phyloP scores from a whole-genome alignment of 306 rosid species.

The Glycine tomentella region DNA sequence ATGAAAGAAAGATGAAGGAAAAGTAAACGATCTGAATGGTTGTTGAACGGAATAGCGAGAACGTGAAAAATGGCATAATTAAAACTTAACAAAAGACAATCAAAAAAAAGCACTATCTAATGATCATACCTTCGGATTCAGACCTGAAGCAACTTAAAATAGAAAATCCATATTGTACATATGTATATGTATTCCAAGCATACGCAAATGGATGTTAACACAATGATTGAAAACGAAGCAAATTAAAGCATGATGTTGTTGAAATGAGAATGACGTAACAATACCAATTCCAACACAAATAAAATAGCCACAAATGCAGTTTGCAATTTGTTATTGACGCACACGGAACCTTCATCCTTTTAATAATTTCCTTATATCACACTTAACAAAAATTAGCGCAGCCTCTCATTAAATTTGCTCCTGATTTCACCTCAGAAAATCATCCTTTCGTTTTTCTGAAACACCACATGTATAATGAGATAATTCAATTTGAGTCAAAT shows the following conservation, averaged over 20 bases:
- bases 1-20: background rate
- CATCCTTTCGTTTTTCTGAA: no score
- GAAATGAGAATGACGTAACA: conserved; percentile 38
- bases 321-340: background rate
- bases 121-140: background rate
- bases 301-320: background rate
- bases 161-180: background rate
- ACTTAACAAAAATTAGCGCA: background rate
- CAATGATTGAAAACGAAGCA: conserved; percentile 11
- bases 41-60: background rate
- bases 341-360: background rate
- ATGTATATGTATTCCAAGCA: no score
- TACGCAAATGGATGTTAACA: conserved; percentile 24
- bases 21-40: background rate
- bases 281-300: background rate
- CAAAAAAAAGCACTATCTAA: background rate
- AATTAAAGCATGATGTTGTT: conserved; percentile 6
- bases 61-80: background rate
- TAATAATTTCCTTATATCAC: background rate
- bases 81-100: background rate
- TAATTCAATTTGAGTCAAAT: no score
- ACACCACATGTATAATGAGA: no score
- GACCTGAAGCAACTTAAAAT: background rate
- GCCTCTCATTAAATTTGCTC: background rate
- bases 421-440: background rate